Conservation (phyloP, 176 grass and related monocot species). For the Poa annua region DNA sequence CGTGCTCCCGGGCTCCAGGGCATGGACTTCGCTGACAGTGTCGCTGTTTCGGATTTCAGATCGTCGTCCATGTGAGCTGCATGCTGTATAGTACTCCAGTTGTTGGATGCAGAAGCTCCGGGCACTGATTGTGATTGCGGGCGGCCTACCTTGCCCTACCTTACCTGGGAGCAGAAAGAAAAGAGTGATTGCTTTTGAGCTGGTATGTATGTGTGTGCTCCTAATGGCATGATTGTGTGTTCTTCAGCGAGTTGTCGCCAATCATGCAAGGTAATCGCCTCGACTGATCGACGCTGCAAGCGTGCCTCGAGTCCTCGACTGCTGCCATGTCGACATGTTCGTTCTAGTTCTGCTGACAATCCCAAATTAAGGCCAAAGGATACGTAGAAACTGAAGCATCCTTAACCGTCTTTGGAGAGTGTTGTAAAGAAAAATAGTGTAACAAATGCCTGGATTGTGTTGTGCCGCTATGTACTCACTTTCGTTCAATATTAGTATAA, state of each 20-base stretch:
- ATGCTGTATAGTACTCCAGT: too few relatives aligned
- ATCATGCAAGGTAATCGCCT: conserved; percentile 32
- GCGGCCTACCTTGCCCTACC: too few relatives aligned
- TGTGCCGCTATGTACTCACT: too few relatives aligned
- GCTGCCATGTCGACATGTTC: not conserved
- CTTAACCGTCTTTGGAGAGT: too few relatives aligned
- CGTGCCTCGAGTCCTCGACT: not conserved
- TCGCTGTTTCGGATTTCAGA: too few relatives aligned
- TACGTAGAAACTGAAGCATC: too few relatives aligned
- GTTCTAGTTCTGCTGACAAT: not conserved
- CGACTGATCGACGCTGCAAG: not conserved
- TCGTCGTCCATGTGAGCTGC: too few relatives aligned
- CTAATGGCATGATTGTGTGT: conserved; percentile 19
- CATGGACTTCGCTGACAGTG: not conserved
- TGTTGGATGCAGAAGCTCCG: not conserved
- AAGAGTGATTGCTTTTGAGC: conserved; percentile 41
- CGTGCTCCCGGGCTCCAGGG: not conserved
- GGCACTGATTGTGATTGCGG: not conserved
- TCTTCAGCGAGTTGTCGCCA: conserved; percentile 8
- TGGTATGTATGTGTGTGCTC: not conserved
- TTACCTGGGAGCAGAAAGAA: not conserved
- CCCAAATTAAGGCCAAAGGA: too few relatives aligned
- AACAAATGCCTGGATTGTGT: too few relatives aligned
- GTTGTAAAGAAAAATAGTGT: too few relatives aligned
- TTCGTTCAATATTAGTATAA: too few relatives aligned